Evolutionary conservation across 208 protist species (phyloP).

Genomic region (Leishmania amazonensis): DNA sequence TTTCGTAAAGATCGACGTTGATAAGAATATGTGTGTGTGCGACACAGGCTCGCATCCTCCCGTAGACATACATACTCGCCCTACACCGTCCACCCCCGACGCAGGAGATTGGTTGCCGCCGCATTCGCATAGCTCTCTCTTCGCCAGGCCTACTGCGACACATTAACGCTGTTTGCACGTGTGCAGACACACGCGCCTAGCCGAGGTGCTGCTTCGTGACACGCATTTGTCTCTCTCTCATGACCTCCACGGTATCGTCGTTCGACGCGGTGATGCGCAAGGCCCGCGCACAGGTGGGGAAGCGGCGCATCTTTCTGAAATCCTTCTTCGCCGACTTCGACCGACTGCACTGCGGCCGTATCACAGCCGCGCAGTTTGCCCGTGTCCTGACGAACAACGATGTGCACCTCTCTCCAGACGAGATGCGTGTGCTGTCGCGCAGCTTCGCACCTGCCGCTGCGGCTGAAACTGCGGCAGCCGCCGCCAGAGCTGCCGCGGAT

Average conservation of each 20-base stretch:
- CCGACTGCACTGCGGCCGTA: constrained; percentile 63
- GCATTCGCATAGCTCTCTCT: neutral
- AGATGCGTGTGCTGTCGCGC: constrained; percentile 37
- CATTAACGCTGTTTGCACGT: neutral
- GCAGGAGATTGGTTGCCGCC: neutral
- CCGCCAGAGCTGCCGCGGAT: constrained; percentile 3
- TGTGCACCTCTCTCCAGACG: constrained; percentile 52
- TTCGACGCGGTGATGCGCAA: constrained; percentile 41
- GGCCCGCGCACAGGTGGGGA: constrained; percentile 47
- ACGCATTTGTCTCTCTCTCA: neutral
- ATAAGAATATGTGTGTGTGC: neutral
- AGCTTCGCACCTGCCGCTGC: constrained; percentile 32
- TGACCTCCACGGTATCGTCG: neutral
- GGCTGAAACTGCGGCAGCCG: constrained; percentile 1
- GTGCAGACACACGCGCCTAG: neutral
- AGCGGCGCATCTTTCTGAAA: constrained; percentile 77
- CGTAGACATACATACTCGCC: neutral
- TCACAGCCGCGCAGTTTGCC: constrained; percentile 80
- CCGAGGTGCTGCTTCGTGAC: neutral
- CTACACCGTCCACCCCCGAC: neutral
- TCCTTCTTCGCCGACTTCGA: constrained; percentile 90
- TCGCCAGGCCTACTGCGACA: neutral
- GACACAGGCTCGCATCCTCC: neutral
- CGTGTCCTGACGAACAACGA: constrained; percentile 63
- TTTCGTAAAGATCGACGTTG: neutral